Evolutionary conservation across 805 yeast genomes (phyloP).

Genomic region (Spathaspora sp.): DNA sequence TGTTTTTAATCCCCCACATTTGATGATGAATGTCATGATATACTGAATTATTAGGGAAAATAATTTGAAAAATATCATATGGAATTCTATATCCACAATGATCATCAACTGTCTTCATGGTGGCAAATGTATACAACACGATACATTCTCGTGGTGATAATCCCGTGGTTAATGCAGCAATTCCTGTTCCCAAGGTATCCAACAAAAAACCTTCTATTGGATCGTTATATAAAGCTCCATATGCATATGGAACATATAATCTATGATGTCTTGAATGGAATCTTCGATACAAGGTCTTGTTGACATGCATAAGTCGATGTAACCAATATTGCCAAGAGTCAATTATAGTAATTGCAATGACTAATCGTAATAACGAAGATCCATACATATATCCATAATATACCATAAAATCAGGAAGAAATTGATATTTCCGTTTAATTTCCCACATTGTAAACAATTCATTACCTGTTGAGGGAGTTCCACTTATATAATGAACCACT

Average conservation of each 20-base stretch:
- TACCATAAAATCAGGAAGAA: conserved; percentile 46
- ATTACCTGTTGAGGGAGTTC: conserved; percentile 58
- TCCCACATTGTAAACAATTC: conserved; percentile 48
- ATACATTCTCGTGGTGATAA: conserved; percentile 76
- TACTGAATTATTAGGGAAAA: conserved; percentile 93
- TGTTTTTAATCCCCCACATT: conserved; percentile 88
- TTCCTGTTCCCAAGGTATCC: conserved; percentile 90
- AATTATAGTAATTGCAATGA: conserved; percentile 65
- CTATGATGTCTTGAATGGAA: conserved; percentile 95
- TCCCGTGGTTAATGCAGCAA: conserved; percentile 61
- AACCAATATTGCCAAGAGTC: conserved; percentile 96
- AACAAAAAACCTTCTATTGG: conserved; percentile 90
- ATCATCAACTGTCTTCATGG: conserved; percentile 95
- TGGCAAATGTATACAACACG: conserved; percentile 77
- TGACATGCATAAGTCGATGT: conserved; percentile 85
- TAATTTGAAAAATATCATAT: conserved; percentile 79
- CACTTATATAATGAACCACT: conserved; percentile 39
- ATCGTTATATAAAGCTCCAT: conserved; percentile 92
- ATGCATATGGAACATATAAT: conserved; percentile 93
- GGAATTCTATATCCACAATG: conserved; percentile 98
- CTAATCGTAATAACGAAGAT: conserved; percentile 53
- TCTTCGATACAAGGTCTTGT: conserved; percentile 67
- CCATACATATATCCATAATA: conserved; percentile 60
- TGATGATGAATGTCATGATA: conserved; percentile 98
- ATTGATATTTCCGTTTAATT: conserved; percentile 33